Evolutionary conservation across 192 early-diverging fungal species (phyloP).

Genomic region (Diversispora epigaea): DNA sequence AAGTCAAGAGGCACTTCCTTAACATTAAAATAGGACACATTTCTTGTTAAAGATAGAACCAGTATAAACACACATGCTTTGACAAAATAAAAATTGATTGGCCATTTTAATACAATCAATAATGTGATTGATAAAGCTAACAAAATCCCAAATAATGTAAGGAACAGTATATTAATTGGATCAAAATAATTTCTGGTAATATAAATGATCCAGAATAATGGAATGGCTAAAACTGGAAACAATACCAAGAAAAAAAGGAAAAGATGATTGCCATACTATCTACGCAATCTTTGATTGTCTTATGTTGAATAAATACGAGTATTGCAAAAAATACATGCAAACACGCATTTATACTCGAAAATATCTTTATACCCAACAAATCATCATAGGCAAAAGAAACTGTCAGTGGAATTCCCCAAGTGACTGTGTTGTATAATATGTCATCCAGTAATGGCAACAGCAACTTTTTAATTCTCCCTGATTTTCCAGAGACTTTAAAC

Average conservation of each 20-base stretch:
- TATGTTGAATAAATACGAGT: constrained; percentile 2
- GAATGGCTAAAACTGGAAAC: neutral
- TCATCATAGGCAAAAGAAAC: constrained; percentile 9
- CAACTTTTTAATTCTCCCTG: neutral
- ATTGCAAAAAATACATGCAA: constrained; percentile 10
- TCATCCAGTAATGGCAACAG: constrained; percentile 24
- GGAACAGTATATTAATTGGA: neutral
- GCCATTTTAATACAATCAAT: constrained; percentile 8
- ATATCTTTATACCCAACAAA: constrained; percentile 14
- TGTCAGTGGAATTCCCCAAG: constrained; percentile 23
- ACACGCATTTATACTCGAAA: constrained; percentile 20
- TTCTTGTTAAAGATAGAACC: constrained; percentile 17
- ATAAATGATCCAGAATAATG: constrained; percentile 7
- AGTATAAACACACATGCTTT: constrained; percentile 21
- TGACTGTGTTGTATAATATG: constrained; percentile 25
- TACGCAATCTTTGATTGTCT: neutral
- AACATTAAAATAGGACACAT: constrained; percentile 6
- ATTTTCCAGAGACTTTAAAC: neutral
- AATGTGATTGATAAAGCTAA: neutral
- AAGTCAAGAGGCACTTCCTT: neutral
- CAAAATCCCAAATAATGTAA: constrained; percentile 7
- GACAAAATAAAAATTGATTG: constrained; percentile 21
- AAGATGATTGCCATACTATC: no score
- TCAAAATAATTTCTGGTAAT: neutral
- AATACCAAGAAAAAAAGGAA: neutral